Conservation (phyloP, 768 basidiomycete genomes). For the Kockovaella imperatae region DNA sequence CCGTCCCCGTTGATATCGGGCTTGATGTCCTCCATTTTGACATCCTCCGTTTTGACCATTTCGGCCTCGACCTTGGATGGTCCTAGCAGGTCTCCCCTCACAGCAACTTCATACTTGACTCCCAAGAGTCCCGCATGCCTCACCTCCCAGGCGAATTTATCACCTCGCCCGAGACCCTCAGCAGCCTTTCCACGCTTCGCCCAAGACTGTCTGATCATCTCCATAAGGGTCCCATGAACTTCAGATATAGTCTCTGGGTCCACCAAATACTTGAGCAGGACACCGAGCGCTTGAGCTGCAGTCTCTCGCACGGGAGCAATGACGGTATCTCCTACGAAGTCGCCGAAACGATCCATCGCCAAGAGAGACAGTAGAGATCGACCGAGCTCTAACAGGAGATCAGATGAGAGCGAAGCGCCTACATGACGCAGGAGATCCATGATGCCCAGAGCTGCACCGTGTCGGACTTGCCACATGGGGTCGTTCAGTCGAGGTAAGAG, state of each 20-base stretch:
- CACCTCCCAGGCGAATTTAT: slow-evolving; percentile 81
- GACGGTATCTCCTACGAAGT: slow-evolving; percentile 94
- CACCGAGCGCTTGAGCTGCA: slow-evolving; percentile 85
- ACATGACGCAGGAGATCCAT: slow-evolving; percentile 60
- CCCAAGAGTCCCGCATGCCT: slow-evolving; percentile 95
- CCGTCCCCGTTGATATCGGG: slow-evolving; percentile 14
- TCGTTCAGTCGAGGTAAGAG: slow-evolving; percentile 74
- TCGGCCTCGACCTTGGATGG: slow-evolving; percentile 4
- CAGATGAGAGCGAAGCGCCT: slow-evolving; percentile 6
- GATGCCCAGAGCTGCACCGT: slow-evolving; percentile 85
- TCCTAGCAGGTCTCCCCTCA: slow-evolving; percentile 73
- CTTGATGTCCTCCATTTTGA: slow-evolving; percentile 18
- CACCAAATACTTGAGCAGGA: slow-evolving; percentile 81
- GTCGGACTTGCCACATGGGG: slow-evolving; percentile 83
- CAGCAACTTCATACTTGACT: slow-evolving; percentile 96
- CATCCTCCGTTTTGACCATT: slow-evolving; percentile 2
- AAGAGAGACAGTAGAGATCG: slow-evolving; percentile 80
- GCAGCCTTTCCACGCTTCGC: slow-evolving; percentile 37
- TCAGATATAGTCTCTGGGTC: slow-evolving; percentile 66
- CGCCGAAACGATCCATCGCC: slow-evolving; percentile 93
- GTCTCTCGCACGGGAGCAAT: slow-evolving; percentile 95
- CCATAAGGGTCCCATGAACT: slow-evolving; percentile 73
- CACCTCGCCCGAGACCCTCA: slow-evolving; percentile 22
- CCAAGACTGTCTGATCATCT: slow-evolving; percentile 91
- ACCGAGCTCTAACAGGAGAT: slow-evolving; percentile 51